Conservation (phyloP, 352 stramenopile genomes). For the Phytopythium mirpurense region DNA sequence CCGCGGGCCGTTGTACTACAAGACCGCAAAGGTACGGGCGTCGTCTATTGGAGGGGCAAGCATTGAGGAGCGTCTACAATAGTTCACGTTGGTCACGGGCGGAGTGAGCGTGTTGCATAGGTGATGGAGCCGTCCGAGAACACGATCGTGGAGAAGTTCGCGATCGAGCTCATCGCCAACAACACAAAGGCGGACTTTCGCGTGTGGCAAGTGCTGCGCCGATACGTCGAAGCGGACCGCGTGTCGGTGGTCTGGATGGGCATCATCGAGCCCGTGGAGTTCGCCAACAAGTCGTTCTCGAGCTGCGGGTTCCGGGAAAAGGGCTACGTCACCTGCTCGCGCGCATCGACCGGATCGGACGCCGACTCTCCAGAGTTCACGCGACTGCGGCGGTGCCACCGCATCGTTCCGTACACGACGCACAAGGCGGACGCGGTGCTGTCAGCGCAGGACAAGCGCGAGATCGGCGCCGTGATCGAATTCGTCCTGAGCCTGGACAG, state of each 20-base stretch:
- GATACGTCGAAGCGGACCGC: constrained; percentile 42
- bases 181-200: constrained; percentile 23
- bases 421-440: constrained; percentile 11
- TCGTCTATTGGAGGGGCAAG: too few species aligned
- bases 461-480: constrained; percentile 24
- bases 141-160: constrained; percentile 25
- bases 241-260: constrained; percentile 46
- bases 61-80: too few species aligned
- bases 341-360: constrained; percentile 8
- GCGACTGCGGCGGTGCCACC: constrained; percentile 1
- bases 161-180: constrained; percentile 23
- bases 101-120: too few species aligned
- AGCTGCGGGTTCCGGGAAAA: constrained; percentile 37
- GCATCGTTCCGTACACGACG: background rate
- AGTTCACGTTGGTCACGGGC: too few species aligned
- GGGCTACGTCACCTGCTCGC: constrained; percentile 41
- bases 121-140: background rate
- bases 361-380: background rate
- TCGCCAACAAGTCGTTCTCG: constrained; percentile 35
- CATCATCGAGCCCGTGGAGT: constrained; percentile 39
- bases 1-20: constrained; percentile 26
- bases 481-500: constrained; percentile 27
- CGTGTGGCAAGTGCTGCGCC: constrained; percentile 43
- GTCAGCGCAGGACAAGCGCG: constrained; percentile 16
- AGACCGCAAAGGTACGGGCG: constrained; percentile 21